Evolutionary conservation across 2,329 filamentous ascomycete species (phyloP).

Genomic region (Ceratocystis alfenasii): DNA sequence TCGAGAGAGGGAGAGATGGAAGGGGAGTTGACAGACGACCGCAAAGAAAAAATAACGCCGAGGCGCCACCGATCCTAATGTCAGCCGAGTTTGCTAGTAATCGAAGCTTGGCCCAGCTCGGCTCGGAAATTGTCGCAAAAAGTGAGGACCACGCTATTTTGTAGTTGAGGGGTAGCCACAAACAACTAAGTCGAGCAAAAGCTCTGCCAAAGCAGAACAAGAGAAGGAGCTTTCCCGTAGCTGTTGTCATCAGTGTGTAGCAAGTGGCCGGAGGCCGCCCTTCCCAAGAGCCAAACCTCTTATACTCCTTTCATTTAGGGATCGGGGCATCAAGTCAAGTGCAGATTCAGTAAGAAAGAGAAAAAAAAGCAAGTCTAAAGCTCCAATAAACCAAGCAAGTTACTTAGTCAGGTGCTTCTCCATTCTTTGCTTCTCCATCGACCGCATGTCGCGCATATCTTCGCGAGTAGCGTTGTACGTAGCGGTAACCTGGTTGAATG

Average conservation of each 20-base stretch:
- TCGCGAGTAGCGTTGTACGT: conserved; percentile 67
- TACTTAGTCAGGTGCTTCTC: conserved; percentile 52
- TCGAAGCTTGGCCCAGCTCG: background rate
- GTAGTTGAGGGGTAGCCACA: background rate
- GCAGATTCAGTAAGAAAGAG: background rate
- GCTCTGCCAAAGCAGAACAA: too few species aligned
- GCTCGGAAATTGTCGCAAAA: background rate
- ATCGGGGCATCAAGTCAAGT: too few species aligned
- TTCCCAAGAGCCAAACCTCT: too few species aligned
- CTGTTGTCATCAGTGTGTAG: too few species aligned
- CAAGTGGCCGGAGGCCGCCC: too few species aligned
- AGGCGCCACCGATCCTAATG: background rate
- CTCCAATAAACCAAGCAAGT: conserved; percentile 5
- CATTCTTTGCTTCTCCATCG: conserved; percentile 58
- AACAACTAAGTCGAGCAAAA: too few species aligned
- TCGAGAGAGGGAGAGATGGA: background rate
- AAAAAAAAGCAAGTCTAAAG: background rate
- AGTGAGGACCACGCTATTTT: background rate
- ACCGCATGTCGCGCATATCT: conserved; percentile 55
- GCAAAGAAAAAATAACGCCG: background rate
- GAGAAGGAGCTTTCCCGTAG: too few species aligned
- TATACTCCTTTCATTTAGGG: too few species aligned
- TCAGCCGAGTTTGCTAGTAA: too few species aligned
- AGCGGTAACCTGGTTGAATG: conserved; percentile 75
- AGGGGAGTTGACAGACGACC: background rate